Conservation (phyloP, 345 rosid genomes). For the Hibiscus tridactylites region DNA sequence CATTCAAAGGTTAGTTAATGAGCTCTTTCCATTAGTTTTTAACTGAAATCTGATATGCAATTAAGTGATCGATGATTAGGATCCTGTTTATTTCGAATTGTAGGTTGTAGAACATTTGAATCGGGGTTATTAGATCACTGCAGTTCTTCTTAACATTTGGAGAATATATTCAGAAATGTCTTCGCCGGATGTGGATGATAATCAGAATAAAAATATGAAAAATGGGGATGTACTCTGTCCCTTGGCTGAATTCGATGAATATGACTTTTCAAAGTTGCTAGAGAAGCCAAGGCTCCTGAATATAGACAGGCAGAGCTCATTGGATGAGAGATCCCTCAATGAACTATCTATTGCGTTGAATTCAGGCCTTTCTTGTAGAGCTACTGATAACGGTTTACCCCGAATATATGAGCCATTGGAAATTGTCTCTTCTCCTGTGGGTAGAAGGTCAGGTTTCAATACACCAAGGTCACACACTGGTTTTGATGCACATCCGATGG, state of each 20-base stretch:
- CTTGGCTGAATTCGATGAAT: conserved; percentile 38
- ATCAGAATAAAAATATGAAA: conserved; percentile 28
- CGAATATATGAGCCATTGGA: conserved; percentile 34
- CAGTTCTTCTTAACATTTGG: neutral
- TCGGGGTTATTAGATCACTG: neutral
- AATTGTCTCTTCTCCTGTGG: conserved; percentile 36
- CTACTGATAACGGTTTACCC: conserved; percentile 19
- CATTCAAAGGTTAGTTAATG: no score
- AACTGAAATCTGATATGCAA: no score
- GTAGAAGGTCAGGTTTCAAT: conserved; percentile 52
- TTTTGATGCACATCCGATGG: conserved; percentile 56
- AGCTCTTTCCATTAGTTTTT: no score
- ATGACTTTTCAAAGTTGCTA: conserved; percentile 53
- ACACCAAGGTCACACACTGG: conserved; percentile 45
- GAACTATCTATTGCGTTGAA: conserved; percentile 44
- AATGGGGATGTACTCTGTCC: conserved; percentile 21
- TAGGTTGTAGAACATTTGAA: conserved; percentile 12
- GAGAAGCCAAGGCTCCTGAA: conserved; percentile 69
- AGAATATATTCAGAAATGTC: conserved; percentile 24
- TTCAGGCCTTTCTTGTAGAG: conserved; percentile 25
- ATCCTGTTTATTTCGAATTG: no score
- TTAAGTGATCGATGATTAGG: neutral
- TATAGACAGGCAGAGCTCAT: conserved; percentile 69
- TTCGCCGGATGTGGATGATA: conserved; percentile 22
- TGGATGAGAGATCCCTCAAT: conserved; percentile 48